Percentiles rank a stretch among this genome's conserved stretches.
phyloP scores from a whole-genome alignment of 75 land plant species.

The Pseudotsuga menziesii region DNA sequence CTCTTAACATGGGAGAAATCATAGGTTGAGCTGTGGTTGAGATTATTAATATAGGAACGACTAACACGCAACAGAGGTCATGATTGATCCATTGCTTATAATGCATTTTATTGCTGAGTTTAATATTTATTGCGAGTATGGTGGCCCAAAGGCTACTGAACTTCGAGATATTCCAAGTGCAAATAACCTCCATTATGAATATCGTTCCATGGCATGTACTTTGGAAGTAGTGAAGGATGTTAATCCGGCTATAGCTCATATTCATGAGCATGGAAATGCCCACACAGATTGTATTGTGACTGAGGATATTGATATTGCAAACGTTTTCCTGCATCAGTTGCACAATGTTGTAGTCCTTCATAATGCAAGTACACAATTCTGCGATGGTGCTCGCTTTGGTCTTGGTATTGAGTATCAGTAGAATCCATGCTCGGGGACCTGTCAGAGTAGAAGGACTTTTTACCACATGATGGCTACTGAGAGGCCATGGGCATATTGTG shows the following conservation, averaged over 20 bases:
- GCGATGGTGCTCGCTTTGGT: too few relatives aligned
- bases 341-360: conserved; percentile 25
- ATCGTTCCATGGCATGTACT: conserved; percentile 77
- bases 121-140: background rate
- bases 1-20: conserved; percentile 73
- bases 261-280: conserved; percentile 87
- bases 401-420: too few relatives aligned
- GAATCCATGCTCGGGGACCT: too few relatives aligned
- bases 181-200: conserved; percentile 74
- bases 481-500: too few relatives aligned
- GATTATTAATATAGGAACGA: conserved; percentile 16
- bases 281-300: conserved; percentile 94
- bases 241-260: conserved; percentile 77
- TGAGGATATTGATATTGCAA: conserved; percentile 66
- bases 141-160: too few relatives aligned
- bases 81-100: background rate
- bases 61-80: background rate
- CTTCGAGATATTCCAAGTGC: conserved; percentile 58
- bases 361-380: too few relatives aligned
- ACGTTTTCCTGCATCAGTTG: conserved; percentile 61
- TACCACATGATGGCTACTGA: too few relatives aligned
- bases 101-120: background rate
- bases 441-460: too few relatives aligned
- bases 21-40: conserved; percentile 86
- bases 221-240: conserved; percentile 93